phyloP scores from a whole-genome alignment of 495 filamentous ascomycete species.

The Podospora fimiseda region DNA sequence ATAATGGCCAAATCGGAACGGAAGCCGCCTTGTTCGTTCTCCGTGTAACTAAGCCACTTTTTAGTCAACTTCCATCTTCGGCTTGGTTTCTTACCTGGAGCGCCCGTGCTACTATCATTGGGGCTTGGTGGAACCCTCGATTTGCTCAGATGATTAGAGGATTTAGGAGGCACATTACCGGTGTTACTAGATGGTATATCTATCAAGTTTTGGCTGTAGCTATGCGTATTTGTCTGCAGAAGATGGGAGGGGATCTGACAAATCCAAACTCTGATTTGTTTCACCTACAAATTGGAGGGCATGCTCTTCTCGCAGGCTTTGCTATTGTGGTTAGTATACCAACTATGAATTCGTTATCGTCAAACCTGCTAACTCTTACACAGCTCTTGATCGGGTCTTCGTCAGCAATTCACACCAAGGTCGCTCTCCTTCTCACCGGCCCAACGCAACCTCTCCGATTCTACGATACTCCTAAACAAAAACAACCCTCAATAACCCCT shows the following conservation, averaged over 20 bases:
- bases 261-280: conserved; percentile 34
- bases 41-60: conserved; percentile 13
- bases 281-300: conserved; percentile 40
- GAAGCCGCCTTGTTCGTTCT: conserved; percentile 3
- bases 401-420: conserved; percentile 46
- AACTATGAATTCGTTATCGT: too few relatives aligned
- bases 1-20: background rate
- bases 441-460: conserved; percentile 12
- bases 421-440: conserved; percentile 50
- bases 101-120: conserved; percentile 47
- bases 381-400: conserved; percentile 43
- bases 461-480: conserved; percentile 2
- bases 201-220: conserved; percentile 58
- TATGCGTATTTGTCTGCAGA: conserved; percentile 49
- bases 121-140: conserved; percentile 73
- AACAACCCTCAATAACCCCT: background rate
- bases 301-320: conserved; percentile 51
- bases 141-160: conserved; percentile 58
- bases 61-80: conserved; percentile 21
- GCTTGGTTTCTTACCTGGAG: conserved; percentile 40
- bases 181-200: conserved; percentile 62
- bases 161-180: conserved; percentile 55
- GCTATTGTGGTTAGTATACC: conserved; percentile 51
- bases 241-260: conserved; percentile 41
- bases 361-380: too few relatives aligned